Conservation (phyloP, 1,284 basidiomycete genomes). For the Lignosus rhinocerotis region DNA sequence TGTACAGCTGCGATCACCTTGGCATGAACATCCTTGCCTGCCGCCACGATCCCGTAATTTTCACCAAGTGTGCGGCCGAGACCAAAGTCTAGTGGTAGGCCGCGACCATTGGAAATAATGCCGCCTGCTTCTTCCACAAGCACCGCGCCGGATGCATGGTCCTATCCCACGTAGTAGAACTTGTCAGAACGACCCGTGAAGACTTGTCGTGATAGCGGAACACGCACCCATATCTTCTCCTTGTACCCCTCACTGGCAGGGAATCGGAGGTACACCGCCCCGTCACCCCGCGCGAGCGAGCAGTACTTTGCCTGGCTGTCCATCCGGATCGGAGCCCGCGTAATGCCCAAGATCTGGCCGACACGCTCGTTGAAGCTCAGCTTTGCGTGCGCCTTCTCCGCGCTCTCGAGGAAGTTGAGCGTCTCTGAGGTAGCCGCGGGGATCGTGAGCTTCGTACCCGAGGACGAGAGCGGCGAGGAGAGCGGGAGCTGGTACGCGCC, state of each 20-base stretch:
- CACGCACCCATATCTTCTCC: slow-evolving; percentile 54
- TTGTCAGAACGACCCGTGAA: neutral
- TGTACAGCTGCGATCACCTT: slow-evolving; percentile 77
- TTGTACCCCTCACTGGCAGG: slow-evolving; percentile 61
- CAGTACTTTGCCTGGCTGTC: slow-evolving; percentile 98
- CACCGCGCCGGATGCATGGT: slow-evolving; percentile 88
- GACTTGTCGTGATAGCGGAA: slow-evolving; percentile 24
- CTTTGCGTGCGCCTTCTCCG: slow-evolving; percentile 91
- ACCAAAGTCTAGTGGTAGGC: slow-evolving; percentile 82
- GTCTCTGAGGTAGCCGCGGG: slow-evolving; percentile 45
- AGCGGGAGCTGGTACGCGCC: slow-evolving; percentile 74
- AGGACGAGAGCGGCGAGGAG: slow-evolving; percentile 19
- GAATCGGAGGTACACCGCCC: slow-evolving; percentile 88
- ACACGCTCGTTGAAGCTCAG: slow-evolving; percentile 82
- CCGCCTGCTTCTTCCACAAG: slow-evolving; percentile 92
- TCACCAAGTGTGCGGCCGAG: slow-evolving; percentile 83
- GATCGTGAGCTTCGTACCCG: slow-evolving; percentile 49
- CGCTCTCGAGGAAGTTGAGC: slow-evolving; percentile 86
- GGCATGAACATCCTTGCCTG: slow-evolving; percentile 65
- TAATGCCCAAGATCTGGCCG: slow-evolving; percentile 69
- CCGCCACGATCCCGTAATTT: slow-evolving; percentile 88
- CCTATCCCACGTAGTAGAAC: slow-evolving; percentile 44
- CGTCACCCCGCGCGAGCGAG: slow-evolving; percentile 85
- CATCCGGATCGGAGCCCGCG: slow-evolving; percentile 78
- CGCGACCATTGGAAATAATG: slow-evolving; percentile 80